A percentile compares a stretch with the other conserved stretches of the same genome.
Conservation (phyloP, 106 monocot genomes). For the Dendrobium huoshanense region DNA sequence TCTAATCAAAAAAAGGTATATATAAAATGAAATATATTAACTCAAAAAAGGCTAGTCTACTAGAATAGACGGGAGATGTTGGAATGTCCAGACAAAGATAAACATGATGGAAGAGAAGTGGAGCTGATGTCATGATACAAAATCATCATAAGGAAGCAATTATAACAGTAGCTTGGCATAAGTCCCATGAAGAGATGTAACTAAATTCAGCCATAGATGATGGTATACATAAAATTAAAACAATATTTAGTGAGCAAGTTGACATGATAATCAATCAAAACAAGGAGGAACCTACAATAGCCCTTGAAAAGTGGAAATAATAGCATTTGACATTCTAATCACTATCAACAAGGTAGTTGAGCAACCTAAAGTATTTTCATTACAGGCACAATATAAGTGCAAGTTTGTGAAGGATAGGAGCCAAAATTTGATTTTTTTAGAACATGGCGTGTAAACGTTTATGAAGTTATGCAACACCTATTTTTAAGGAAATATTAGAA, state of each 20-base stretch:
- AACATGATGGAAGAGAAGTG: background rate
- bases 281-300: background rate
- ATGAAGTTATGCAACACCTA: background rate
- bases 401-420: background rate
- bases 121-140: too few species aligned
- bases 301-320: background rate
- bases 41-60: background rate
- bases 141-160: background rate
- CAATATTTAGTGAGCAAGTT: background rate
- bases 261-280: background rate
- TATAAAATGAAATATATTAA: background rate
- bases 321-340: background rate
- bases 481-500: background rate
- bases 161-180: background rate
- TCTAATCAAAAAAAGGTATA: background rate
- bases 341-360: background rate
- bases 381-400: background rate
- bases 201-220: too few species aligned
- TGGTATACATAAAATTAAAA: background rate
- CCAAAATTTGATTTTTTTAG: background rate
- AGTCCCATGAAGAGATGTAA: background rate
- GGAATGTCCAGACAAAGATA: background rate
- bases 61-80: background rate
- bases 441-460: background rate
- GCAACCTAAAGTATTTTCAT: background rate